Evolutionary conservation across 148 eudicot species (phyloP).

Genomic region (Heliamphora exappendiculata): DNA sequence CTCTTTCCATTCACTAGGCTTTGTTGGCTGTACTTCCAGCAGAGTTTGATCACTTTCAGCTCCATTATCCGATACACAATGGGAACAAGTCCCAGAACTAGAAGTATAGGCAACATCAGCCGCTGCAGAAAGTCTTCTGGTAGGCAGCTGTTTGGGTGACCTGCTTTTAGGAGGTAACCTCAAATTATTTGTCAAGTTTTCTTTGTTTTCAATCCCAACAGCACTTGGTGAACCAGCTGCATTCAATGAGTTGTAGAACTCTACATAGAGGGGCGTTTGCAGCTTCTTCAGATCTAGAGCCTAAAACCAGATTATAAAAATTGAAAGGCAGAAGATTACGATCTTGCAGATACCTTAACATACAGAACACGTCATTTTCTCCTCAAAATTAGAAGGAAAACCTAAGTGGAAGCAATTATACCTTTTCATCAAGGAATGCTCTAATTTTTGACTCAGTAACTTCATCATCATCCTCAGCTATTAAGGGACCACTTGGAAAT

Average conservation of each 20-base stretch:
- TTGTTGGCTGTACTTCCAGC: constrained; percentile 25
- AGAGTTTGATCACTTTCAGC: constrained; percentile 26
- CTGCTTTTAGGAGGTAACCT: constrained; percentile 51
- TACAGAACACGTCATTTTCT: not conserved
- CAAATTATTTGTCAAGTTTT: constrained; percentile 25
- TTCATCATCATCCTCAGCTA: constrained; percentile 73
- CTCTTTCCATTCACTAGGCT: constrained; percentile 35
- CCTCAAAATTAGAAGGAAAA: not conserved
- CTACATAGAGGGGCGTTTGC: constrained; percentile 56
- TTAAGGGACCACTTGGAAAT: constrained; percentile 39
- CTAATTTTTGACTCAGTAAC: constrained; percentile 74
- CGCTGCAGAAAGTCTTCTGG: constrained; percentile 51
- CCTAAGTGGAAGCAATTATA: constrained; percentile 4
- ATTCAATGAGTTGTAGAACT: constrained; percentile 59
- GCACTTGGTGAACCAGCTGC: constrained; percentile 34
- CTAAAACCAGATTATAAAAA: constrained; percentile 21
- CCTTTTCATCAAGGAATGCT: constrained; percentile 86
- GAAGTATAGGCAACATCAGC: constrained; percentile 34
- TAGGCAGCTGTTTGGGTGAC: constrained; percentile 48
- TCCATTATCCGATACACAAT: constrained; percentile 28
- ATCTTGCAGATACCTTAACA: not conserved
- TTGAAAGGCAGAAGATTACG: not conserved
- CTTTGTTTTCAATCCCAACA: constrained; percentile 33
- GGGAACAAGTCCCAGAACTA: constrained; percentile 36
- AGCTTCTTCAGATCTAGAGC: constrained; percentile 74